Evolutionary conservation across 1,139 yeast genomes (phyloP).

Genomic region (Scheffersomyces lignicola): DNA sequence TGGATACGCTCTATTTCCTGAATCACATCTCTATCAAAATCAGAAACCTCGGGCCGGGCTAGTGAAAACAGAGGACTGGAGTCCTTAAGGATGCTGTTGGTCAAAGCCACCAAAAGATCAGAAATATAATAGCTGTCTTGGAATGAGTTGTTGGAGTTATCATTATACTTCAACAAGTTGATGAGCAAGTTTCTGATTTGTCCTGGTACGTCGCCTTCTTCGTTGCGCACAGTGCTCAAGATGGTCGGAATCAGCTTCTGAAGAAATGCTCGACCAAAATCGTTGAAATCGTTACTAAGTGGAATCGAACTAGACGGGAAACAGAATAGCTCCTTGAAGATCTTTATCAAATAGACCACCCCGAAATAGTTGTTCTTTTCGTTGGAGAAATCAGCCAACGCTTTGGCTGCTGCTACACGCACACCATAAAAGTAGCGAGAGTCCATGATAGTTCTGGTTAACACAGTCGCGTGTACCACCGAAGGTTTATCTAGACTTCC

Average conservation of each 20-base stretch:
- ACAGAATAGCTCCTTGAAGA: constrained; percentile 72
- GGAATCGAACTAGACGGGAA: constrained; percentile 69
- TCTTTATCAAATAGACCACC: constrained; percentile 65
- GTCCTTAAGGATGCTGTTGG: constrained; percentile 34
- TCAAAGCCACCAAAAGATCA: constrained; percentile 57
- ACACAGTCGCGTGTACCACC: constrained; percentile 70
- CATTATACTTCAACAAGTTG: constrained; percentile 78
- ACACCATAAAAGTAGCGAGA: constrained; percentile 85
- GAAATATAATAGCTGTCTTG: constrained; percentile 73
- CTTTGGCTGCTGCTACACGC: constrained; percentile 81
- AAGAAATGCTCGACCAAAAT: constrained; percentile 65
- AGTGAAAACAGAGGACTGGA: constrained; percentile 31
- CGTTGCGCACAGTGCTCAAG: constrained; percentile 60
- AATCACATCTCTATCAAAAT: constrained; percentile 28
- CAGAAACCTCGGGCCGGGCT: not conserved
- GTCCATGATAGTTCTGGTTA: constrained; percentile 83
- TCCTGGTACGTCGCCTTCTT: constrained; percentile 65
- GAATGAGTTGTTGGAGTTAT: constrained; percentile 76
- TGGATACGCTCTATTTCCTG: constrained; percentile 67
- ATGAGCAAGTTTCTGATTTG: constrained; percentile 63
- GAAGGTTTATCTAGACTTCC: constrained; percentile 58
- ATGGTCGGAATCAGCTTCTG: constrained; percentile 69
- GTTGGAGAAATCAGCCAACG: constrained; percentile 67
- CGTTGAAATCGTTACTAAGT: constrained; percentile 73
- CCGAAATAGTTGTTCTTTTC: constrained; percentile 70